Percentiles rank a stretch among this genome's conserved stretches.
These are phyloP conservation scores for Colletotrichum gloeosporioides DNA, from an alignment of 2,329 filamentous ascomycete genomes.

Conservation along the genomic window DNA sequence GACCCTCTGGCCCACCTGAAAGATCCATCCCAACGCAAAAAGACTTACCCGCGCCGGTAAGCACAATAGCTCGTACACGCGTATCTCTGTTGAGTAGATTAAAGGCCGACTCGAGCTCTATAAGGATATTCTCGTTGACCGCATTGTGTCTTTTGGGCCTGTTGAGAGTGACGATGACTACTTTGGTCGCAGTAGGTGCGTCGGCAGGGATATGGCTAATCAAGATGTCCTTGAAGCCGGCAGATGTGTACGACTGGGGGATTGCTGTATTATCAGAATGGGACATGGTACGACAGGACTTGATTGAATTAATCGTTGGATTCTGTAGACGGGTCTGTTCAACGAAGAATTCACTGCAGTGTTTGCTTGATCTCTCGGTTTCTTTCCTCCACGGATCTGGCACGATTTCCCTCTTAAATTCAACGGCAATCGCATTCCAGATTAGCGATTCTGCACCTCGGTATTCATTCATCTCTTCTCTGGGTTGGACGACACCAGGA, in stretches of 20 bases:
- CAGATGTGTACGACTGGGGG: neutral
- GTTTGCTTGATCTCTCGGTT: neutral
- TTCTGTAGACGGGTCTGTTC: neutral
- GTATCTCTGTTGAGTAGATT: neutral
- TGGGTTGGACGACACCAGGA: neutral
- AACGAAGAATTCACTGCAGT: neutral
- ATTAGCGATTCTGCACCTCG: neutral
- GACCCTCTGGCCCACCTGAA: neutral
- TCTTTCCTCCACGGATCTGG: fast-evolving
- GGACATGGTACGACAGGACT: neutral
- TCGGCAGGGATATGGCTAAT: constrained; percentile 3
- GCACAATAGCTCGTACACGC: neutral
- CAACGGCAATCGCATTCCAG: fast-evolving
- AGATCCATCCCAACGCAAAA: constrained; percentile 6
- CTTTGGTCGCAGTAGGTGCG: neutral
- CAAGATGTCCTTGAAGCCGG: constrained; percentile 4
- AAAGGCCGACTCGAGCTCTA: neutral
- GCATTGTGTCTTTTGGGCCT: neutral
- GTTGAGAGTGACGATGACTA: neutral
- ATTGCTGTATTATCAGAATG: neutral
- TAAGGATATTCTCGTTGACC: neutral
- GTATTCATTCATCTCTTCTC: fast-evolving
- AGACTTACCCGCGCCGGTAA: neutral
- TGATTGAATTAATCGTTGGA: fast-evolving
- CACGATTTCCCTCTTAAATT: fast-evolving